A percentile compares a stretch with the other conserved stretches of the same genome.
phyloP scores from a whole-genome alignment of 495 filamentous ascomycete genomes.

The Chaetomium fimeti region DNA sequence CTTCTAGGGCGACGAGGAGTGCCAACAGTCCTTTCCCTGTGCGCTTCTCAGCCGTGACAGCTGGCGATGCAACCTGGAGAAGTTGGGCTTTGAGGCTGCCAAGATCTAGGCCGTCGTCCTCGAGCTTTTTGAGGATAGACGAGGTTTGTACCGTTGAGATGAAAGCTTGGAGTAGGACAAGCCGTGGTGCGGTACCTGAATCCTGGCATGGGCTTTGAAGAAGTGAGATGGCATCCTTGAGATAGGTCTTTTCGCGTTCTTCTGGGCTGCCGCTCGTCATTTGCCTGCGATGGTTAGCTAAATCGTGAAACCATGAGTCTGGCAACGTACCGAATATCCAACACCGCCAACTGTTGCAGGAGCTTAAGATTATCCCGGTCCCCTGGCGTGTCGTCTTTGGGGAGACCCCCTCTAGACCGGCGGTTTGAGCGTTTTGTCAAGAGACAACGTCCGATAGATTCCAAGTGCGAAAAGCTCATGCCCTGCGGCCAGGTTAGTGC shows the following conservation, averaged over 20 bases:
- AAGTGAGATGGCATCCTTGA: constrained; percentile 28
- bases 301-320: not conserved
- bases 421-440: constrained; percentile 22
- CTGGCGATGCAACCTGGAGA: constrained; percentile 15
- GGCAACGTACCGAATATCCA: constrained; percentile 34
- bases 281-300: constrained; percentile 31
- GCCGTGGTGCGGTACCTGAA: constrained; percentile 22
- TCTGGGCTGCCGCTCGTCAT: constrained; percentile 37
- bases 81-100: constrained; percentile 18
- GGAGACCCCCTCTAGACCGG: constrained; percentile 17
- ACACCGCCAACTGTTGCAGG: constrained; percentile 33
- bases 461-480: constrained; percentile 35
- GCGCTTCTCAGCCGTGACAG: constrained; percentile 20
- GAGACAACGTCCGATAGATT: constrained; percentile 27
- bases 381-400: constrained; percentile 13
- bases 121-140: constrained; percentile 18
- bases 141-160: constrained; percentile 20
- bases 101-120: constrained; percentile 23
- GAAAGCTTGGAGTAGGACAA: constrained; percentile 29
- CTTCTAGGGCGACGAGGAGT: constrained; percentile 27
- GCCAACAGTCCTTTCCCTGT: constrained; percentile 20
- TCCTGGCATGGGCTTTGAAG: constrained; percentile 31
- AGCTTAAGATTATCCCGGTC: constrained; percentile 27
- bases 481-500: constrained; percentile 22
- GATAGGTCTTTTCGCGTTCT: constrained; percentile 38